Conservation (phyloP, 164 flowering plant genomes). For the Stephania yunnanensis region DNA sequence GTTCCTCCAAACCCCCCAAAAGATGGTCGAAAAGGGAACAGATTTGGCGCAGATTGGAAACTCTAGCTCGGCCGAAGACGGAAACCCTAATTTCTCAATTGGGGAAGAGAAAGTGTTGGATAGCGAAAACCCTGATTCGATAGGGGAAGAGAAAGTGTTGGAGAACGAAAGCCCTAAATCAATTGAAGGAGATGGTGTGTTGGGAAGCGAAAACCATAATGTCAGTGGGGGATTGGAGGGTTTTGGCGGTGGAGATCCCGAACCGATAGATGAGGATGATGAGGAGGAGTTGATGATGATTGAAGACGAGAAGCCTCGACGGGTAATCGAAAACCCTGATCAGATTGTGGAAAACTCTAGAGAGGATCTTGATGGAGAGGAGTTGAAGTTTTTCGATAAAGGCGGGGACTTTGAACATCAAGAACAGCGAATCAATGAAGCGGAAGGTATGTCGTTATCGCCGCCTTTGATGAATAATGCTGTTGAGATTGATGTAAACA, state of each 20-base stretch:
- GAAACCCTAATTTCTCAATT: no score
- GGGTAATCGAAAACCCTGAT: conserved; percentile 8
- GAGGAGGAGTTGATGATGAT: background rate
- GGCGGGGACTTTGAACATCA: background rate
- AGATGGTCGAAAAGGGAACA: background rate
- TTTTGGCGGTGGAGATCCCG: background rate
- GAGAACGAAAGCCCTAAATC: conserved; percentile 3
- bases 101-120: background rate
- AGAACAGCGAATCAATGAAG: conserved; percentile 4
- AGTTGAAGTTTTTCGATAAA: no score
- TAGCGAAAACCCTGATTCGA: background rate
- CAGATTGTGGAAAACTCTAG: background rate
- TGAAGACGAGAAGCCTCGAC: conserved; percentile 10
- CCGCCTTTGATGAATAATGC: conserved; percentile 9
- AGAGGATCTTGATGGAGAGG: background rate
- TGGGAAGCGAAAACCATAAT: background rate
- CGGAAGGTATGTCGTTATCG: conserved; percentile 21
- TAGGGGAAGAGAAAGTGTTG: conserved; percentile 4
- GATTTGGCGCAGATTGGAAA: background rate
- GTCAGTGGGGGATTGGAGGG: background rate
- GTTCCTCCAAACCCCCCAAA: background rate
- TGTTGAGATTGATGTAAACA: background rate
- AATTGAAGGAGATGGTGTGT: background rate
- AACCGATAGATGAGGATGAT: conserved; percentile 4
- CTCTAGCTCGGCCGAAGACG: background rate